Evolutionary conservation across 257 asterid species (phyloP), one percentile per base, ranked within the genome.

Genomic region (Fraxinus pennsylvanica): DNA sequence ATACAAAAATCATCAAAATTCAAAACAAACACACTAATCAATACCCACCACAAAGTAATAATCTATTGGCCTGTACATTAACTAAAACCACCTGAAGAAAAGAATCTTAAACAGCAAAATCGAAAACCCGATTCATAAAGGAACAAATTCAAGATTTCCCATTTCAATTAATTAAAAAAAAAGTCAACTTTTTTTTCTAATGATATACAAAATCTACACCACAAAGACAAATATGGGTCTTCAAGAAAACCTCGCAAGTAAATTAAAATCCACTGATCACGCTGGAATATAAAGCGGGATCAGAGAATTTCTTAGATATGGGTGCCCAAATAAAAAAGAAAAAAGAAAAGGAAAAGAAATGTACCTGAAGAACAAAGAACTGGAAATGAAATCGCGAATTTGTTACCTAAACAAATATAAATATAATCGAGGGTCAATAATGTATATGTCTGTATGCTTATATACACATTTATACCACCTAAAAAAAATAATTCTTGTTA

Each of bases 221-320:
- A 25, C 17, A 63, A 63, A 63, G 69, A 75, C 72, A 76, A 81
- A 66, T 43, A 66, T 30, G 80, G 30, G 52, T 13, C 59, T 74
- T 41, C 43, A 61, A 82, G 21, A 74, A 68, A 82, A 12, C 39
- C 9, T 36, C 12, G 71, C 30, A 57, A 67, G 9, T 39, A 52
- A 57, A 79, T 57, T 76, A 65, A 79, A 76, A 82, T 70, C 80
- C 88, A 79, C 91, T 82, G 92, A 90, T 87, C 96, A 61, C 86
- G 83, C 86, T 50, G 71, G 52, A 33, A 61, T 63, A 9, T 30
- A 57, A 63, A 80, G 85, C 83, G 81, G 72, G 85, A 82, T 78
- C 86, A 78, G 83, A 80, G 77, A 72, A 57, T 68, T 72, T 43
- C 30, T 38, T 43, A 9, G 15, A 45, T 4, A 12, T 52, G 32